These are phyloP conservation scores for Ichthyophthirius multifiliis DNA, from an alignment of 169 alveolate species.

Conservation along the genomic window DNA sequence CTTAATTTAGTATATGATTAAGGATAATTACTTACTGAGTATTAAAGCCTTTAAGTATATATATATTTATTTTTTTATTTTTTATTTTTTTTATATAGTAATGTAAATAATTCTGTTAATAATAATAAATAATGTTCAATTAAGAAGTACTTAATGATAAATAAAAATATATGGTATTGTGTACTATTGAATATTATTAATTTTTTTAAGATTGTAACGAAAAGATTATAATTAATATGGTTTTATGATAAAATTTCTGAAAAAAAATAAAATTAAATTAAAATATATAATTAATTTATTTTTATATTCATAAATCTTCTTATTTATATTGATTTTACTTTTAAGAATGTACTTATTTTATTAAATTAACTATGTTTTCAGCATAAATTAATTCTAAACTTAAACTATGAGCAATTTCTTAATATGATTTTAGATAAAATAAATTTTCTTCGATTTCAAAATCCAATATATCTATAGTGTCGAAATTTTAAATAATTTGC, in stretches of 20 bases:
- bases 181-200: conserved; percentile 3
- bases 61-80: background rate
- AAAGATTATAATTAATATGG: background rate
- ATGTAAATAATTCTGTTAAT: background rate
- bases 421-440: too few relatives aligned
- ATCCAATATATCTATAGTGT: too few relatives aligned
- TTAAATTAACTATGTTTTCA: too few relatives aligned
- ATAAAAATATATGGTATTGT: conserved; percentile 2
- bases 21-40: background rate
- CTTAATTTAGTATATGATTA: background rate
- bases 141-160: background rate
- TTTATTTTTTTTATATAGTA: background rate
- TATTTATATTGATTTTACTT: too few relatives aligned
- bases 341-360: too few relatives aligned
- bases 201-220: background rate
- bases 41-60: background rate
- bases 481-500: too few relatives aligned
- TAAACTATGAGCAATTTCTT: too few relatives aligned
- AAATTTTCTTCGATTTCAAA: too few relatives aligned
- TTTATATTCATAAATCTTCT: too few relatives aligned
- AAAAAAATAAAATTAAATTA: too few relatives aligned
- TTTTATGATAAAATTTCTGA: background rate
- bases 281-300: too few relatives aligned
- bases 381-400: too few relatives aligned
- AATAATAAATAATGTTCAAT: background rate